Base-by-base conservation (phyloP, 2,329 filamentous ascomycete species). In the Raffaelea deltoideospora region DNA sequence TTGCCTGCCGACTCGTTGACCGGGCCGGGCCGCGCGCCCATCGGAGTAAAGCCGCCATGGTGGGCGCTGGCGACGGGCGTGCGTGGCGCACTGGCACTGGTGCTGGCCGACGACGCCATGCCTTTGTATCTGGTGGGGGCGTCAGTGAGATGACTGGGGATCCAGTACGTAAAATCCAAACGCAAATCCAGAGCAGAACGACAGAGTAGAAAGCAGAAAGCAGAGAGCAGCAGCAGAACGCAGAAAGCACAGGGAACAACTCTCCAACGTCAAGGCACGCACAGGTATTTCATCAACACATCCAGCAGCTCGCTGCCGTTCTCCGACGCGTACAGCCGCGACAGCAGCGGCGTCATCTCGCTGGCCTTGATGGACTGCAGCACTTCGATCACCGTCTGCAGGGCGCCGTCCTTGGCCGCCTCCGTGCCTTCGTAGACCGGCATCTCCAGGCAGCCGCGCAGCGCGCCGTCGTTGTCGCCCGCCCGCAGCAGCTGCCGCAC, bases 201-300 rank as follows among this genome's bases (percentile, higher is more conserved):
- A n/a, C n/a, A n/a, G n/a, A n/a, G n/a, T n/a, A n/a, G n/a, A n/a
- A n/a, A n/a, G n/a, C n/a, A n/a, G 19, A 18, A 3, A 26, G 5
- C 15, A 20, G 37, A 23, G 23, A 35, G 31, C 21, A 17, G 41
- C 28, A 26, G 13, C 30, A n/a, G 30, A 66, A 8, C 9, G 6
- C 5, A 31, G 11, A 7, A 20, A 10, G n/a, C n/a, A 31, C 8
- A 9, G 19, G 18, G 19, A 20, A 22, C 10, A 14, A 5, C n/a
- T 2, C 6, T 18, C 30, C 17, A 23, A 34, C 32, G 20, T 18
- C 39, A 31, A 9, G 10, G 2, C 15, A 67, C 80, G 52, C 73
- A 95, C 76, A 95, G 67, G 61, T 95, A 98, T 65, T 98, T 98
- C 83, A 94, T 94, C 56, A 98, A 64, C 35, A 88, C 85, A 57